Evolutionary conservation across 208 protist genomes (phyloP).

Genomic region (Crithidia brevicula): DNA sequence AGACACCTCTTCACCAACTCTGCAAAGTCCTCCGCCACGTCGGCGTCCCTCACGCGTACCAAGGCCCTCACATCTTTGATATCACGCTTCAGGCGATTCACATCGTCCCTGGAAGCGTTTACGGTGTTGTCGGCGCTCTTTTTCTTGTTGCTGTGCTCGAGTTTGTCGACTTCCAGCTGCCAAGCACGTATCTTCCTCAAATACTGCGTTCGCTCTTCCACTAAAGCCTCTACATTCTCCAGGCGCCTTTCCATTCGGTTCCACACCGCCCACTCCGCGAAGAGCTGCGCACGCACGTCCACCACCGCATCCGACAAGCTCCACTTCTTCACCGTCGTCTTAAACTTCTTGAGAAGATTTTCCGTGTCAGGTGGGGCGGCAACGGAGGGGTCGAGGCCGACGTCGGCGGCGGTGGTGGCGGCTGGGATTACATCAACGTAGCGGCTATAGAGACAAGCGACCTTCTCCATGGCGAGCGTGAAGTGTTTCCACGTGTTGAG

Average conservation of each 20-base stretch:
- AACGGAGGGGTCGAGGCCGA: constrained; percentile 2
- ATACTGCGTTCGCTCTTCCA: neutral
- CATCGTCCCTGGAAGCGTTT: too few species aligned
- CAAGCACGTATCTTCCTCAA: neutral
- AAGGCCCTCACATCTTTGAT: neutral
- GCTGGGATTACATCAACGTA: neutral
- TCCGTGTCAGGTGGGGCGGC: neutral
- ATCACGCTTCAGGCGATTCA: neutral
- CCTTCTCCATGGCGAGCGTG: neutral
- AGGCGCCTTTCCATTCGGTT: neutral
- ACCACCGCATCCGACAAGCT: constrained; percentile 10
- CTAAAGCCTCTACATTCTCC: neutral
- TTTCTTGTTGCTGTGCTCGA: too few species aligned
- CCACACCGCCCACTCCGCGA: constrained; percentile 4
- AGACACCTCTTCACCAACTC: neutral
- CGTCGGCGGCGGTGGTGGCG: neutral
- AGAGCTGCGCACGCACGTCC: constrained; percentile 6
- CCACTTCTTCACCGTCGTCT: neutral
- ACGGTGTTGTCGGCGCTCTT: too few species aligned
- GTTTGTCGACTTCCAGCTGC: too few species aligned
- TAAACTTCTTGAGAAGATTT: neutral
- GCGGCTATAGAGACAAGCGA: neutral
- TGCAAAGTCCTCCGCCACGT: neutral
- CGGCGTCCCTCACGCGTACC: neutral
- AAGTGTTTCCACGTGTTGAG: neutral